Conservation (phyloP, 306 rosid genomes). For the Purshia tridentata region DNA sequence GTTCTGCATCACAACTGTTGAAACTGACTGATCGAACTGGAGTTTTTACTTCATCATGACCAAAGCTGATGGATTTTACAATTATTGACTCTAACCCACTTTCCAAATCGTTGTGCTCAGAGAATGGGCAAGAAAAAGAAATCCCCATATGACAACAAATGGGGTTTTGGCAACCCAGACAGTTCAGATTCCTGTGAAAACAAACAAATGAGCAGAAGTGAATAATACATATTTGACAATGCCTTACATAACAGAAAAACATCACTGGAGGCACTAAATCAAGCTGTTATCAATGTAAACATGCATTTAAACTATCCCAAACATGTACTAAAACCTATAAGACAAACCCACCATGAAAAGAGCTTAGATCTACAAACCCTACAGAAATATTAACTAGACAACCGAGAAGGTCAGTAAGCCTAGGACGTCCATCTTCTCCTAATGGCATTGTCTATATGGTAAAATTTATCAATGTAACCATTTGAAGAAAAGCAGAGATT, state of each 20-base stretch:
- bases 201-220: slow-evolving; percentile 21
- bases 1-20: slow-evolving; percentile 62
- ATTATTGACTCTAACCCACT: slow-evolving; percentile 55
- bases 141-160: slow-evolving; percentile 63
- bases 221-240: slow-evolving; percentile 19
- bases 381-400: not conserved
- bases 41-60: slow-evolving; percentile 51
- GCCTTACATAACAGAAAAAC: slow-evolving; percentile 4
- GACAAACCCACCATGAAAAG: slow-evolving; percentile 12
- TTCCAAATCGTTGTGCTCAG: slow-evolving; percentile 54
- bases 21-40: slow-evolving; percentile 68
- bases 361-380: slow-evolving; percentile 17
- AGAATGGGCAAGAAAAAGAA: slow-evolving; percentile 73
- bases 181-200: slow-evolving; percentile 37
- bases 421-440: not conserved
- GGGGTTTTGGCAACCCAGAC: slow-evolving; percentile 25
- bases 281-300: slow-evolving; percentile 12
- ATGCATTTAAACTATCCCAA: not conserved
- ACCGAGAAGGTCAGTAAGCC: not conserved
- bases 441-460: slow-evolving; percentile 3
- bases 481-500: not conserved
- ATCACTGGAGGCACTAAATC: slow-evolving; percentile 1
- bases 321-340: slow-evolving; percentile 12
- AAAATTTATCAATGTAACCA: slow-evolving; percentile 12
- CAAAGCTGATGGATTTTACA: slow-evolving; percentile 70